Percentiles rank a stretch among this genome's conserved stretches.
Conservation (phyloP, 306 rosid species). For the Potentilla sterilis region DNA sequence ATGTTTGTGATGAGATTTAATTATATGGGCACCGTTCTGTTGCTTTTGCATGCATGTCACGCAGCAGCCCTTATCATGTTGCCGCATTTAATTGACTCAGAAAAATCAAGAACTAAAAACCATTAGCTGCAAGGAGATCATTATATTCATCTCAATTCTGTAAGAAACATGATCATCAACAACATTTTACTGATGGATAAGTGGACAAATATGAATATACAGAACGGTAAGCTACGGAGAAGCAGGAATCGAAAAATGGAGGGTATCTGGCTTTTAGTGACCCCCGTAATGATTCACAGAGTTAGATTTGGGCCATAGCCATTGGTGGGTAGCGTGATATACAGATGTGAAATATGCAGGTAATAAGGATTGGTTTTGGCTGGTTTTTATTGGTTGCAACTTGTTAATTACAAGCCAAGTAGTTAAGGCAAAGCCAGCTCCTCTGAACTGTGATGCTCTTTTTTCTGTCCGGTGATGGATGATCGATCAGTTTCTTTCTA, state of each 20-base stretch:
- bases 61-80: conserved; percentile 28
- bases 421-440: conserved; percentile 7
- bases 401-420: conserved; percentile 28
- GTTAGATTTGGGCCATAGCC: not conserved
- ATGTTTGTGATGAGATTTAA: conserved; percentile 3
- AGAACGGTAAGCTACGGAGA: not conserved
- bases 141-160: conserved; percentile 12
- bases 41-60: conserved; percentile 35
- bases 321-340: not conserved
- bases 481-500: conserved; percentile 18
- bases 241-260: not conserved
- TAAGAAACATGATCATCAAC: not conserved
- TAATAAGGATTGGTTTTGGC: conserved; percentile 23
- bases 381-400: conserved; percentile 40
- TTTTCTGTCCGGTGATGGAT: not conserved
- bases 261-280: not conserved
- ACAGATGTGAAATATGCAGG: not conserved
- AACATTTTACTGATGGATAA: not conserved
- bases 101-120: not conserved
- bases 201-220: conserved; percentile 3
- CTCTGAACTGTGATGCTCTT: not conserved
- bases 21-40: conserved; percentile 22
- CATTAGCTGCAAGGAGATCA: not conserved
- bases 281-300: not conserved
- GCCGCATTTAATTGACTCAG: conserved; percentile 28